phyloP scores from a whole-genome alignment of 2,329 filamentous ascomycete species.

The Anisogramma anomala region DNA sequence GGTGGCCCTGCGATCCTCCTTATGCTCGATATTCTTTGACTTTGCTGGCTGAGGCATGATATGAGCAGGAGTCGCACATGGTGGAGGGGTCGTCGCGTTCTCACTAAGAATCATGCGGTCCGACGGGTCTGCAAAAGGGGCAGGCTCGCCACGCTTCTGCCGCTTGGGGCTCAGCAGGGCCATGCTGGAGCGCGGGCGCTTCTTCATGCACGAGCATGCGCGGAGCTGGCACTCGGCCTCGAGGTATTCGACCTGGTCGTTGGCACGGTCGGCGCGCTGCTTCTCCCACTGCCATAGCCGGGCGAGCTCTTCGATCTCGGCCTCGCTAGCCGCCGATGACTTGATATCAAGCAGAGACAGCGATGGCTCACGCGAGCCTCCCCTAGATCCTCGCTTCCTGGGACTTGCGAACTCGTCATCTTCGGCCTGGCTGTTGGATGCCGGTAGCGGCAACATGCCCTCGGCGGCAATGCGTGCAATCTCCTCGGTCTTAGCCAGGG shows the following conservation, averaged over 20 bases:
- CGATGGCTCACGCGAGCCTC: slow-evolving; percentile 29
- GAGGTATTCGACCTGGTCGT: slow-evolving; percentile 65
- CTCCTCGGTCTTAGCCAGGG: slow-evolving; percentile 60
- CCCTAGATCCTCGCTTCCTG: slow-evolving; percentile 37
- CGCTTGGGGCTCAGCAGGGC: slow-evolving; percentile 21
- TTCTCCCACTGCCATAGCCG: slow-evolving; percentile 44
- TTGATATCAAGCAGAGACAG: slow-evolving; percentile 38
- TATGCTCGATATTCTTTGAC: slow-evolving; percentile 24
- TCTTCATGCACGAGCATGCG: slow-evolving; percentile 49
- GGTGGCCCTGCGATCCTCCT: slow-evolving; percentile 18
- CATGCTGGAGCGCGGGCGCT: slow-evolving; percentile 23
- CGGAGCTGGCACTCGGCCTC: slow-evolving; percentile 61
- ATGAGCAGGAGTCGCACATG: slow-evolving; percentile 21
- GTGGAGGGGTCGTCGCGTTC: slow-evolving; percentile 19
- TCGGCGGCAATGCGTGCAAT: slow-evolving; percentile 62
- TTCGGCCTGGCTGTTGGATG: slow-evolving; percentile 27
- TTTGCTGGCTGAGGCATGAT: slow-evolving; percentile 22
- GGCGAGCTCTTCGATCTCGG: slow-evolving; percentile 47
- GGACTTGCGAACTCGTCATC: slow-evolving; percentile 51
- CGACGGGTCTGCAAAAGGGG: slow-evolving; percentile 29
- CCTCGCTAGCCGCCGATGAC: slow-evolving; percentile 43
- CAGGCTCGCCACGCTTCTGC: slow-evolving; percentile 25
- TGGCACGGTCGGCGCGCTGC: slow-evolving; percentile 54
- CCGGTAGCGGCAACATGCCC: slow-evolving; percentile 55
- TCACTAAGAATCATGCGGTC: slow-evolving; percentile 33